Evolutionary conservation across 176 grass and related monocot species (phyloP), one percentile per base, ranked within the genome.

Genomic region (Thinopyrum elongatum): DNA sequence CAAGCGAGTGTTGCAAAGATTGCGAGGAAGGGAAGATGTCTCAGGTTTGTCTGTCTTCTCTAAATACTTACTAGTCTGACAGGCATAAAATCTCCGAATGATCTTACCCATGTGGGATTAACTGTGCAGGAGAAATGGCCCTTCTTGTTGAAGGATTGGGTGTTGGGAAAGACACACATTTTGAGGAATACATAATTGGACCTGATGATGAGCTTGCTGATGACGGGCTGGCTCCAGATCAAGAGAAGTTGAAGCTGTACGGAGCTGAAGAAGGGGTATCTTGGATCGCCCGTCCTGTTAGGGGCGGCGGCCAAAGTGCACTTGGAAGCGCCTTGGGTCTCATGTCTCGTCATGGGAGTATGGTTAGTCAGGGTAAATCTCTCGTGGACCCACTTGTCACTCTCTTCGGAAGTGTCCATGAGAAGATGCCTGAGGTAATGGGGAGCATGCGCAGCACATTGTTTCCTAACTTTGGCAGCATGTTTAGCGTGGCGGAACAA

Each of bases 391-490:
- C 94, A 23, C 46, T 99, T 51, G 97, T 99, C 70, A 95, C 92
- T 58, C 92, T 99, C 8, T 97, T 99, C 6, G 90, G 94, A 26
- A 97, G 94, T 90, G 92, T 99, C 62, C 97, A 99, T 7, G 97
- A 93, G 70, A 99, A 93, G 80, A 79, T 86, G 62, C 91, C 97
- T 1, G 97, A 99, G 84, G 82, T 88, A 77, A 89, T 90, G 90
- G 97, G 97, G 36, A 99, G 97, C 86, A 98, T 98, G 96, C 33
- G 95, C 53, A 98, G 96, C 66, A 90, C 92, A 47, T 60, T 99
- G 53, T 99, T 99, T 79, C 94, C 97, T 38, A 99, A 99, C 88
- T 99, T 99, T 74, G 97, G 94, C 42, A 99, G 97, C 85, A 99
- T 99, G 97, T 99, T 99, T 33, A 96, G 87, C 35, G 73, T 93